Percentiles rank a stretch among this genome's conserved stretches.
phyloP scores from a whole-genome alignment of 441 rosid genomes.

The Dalechampia spathulata region DNA sequence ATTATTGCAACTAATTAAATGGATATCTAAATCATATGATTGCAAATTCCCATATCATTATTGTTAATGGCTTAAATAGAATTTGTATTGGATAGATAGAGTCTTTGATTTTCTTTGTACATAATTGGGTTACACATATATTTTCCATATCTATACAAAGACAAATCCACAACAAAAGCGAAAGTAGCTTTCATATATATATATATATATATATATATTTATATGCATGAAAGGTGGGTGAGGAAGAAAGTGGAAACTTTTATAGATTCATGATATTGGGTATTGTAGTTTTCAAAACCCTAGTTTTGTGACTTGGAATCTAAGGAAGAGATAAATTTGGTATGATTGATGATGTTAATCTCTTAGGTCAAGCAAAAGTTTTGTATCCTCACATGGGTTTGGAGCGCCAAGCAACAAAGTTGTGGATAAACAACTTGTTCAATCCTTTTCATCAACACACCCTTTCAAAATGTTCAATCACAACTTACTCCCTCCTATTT shows the following conservation, averaged over 20 bases:
- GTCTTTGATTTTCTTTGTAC: too few species aligned
- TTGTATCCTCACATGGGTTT: slow-evolving; percentile 6
- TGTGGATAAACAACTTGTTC: too few species aligned
- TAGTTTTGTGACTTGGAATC: slow-evolving; percentile 16
- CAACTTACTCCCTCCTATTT: too few species aligned
- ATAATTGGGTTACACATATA: too few species aligned
- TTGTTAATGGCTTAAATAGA: neutral
- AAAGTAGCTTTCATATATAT: too few species aligned
- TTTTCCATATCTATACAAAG: too few species aligned
- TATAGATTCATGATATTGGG: neutral
- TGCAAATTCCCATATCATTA: neutral
- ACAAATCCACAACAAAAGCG: too few species aligned
- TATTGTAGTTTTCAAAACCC: neutral
- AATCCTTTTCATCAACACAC: neutral
- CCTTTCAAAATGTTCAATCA: neutral
- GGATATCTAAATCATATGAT: slow-evolving; percentile 11
- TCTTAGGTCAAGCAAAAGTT: neutral
- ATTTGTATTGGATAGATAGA: neutral
- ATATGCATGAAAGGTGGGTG: slow-evolving; percentile 7
- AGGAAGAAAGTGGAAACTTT: neutral
- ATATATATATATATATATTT: too few species aligned
- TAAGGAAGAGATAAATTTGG: too few species aligned
- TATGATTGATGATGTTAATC: too few species aligned
- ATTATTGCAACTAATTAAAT: slow-evolving; percentile 1
- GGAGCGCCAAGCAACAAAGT: neutral